Base-by-base conservation (phyloP, 768 basidiomycete species). In the Phylloporus scabripes region DNA sequence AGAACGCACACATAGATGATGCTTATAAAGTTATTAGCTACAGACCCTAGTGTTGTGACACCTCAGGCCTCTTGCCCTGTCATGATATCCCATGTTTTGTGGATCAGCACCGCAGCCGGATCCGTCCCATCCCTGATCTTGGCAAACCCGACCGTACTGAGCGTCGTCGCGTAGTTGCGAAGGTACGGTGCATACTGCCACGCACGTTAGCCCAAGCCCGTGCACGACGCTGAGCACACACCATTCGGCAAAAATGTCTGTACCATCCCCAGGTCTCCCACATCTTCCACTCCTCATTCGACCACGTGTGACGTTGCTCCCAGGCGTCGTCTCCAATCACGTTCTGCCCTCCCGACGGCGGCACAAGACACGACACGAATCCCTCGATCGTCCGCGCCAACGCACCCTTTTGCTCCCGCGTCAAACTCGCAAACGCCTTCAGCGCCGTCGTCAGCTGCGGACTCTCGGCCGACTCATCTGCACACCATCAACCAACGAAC, bases 191-290 rank as follows among this genome's bases (percentile, higher is more conserved):
- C 79, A 55, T 90, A 92, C 89, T 92, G 52, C 15, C 28, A 45
- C 4, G 15, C 5, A 24, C 9, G 40, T 46, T 40, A 29, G 24
- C 6, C 50, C 55, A 55, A 52, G 28, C 7, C 6, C 1, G 23
- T 15, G 50, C 14, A 3, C 7, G 39, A 5, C 7, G 20, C 33
- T 21, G 33, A 11, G 71, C 39, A 58, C 88, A 54, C 46, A 92
- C 92, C 65, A 70, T 75, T 59, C 90, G 75, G 66, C 87, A 88
- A 71, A 92, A 93, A 58, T 95, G 89, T 51, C 87, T 74, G 57
- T 87, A 93, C 92, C 92, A 94, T 2, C 87, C 83, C 85, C 88
- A 92, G 0, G 84, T 87, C 69, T 88, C 83, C 90, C 89, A 92
- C 1, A 78, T 74, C 60, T 78, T 77, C 92, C 92, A 94, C 47